These are phyloP conservation scores for Darksidea phi DNA, from an alignment of 495 filamentous ascomycete genomes.

Conservation along the genomic window DNA sequence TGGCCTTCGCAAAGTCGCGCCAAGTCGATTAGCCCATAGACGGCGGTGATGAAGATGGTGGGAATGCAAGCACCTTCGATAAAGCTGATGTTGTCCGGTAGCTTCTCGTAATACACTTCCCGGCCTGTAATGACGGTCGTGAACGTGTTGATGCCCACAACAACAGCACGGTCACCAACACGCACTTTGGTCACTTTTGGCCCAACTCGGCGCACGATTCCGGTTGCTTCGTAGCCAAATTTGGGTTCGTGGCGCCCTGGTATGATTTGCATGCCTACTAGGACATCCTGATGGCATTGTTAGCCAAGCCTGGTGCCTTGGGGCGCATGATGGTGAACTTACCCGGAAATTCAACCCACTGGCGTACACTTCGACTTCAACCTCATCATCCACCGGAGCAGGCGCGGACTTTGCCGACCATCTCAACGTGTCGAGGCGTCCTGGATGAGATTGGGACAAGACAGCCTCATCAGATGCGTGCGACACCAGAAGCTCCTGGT, in stretches of 20 bases:
- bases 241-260: not conserved
- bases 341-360: not conserved
- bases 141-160: not conserved
- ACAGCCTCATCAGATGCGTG: no score
- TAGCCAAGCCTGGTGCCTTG: not conserved
- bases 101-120: not conserved
- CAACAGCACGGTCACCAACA: not conserved
- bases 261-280: not conserved
- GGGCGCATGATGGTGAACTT: not conserved
- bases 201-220: not conserved
- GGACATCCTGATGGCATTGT: not conserved
- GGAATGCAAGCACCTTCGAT: slow-evolving; percentile 49
- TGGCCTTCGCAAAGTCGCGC: slow-evolving; percentile 37
- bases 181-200: not conserved
- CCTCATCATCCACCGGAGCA: not conserved
- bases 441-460: no score
- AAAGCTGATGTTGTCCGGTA: not conserved
- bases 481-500: no score
- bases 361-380: not conserved
- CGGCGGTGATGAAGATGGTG: slow-evolving; percentile 57
- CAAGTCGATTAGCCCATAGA: slow-evolving; percentile 52
- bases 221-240: not conserved
- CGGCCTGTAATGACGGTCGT: not conserved
- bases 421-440: not conserved
- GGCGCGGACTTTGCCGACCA: not conserved